phyloP scores from a whole-genome alignment of 176 grass and related monocot species.

The Cenchrus fungigraminus region DNA sequence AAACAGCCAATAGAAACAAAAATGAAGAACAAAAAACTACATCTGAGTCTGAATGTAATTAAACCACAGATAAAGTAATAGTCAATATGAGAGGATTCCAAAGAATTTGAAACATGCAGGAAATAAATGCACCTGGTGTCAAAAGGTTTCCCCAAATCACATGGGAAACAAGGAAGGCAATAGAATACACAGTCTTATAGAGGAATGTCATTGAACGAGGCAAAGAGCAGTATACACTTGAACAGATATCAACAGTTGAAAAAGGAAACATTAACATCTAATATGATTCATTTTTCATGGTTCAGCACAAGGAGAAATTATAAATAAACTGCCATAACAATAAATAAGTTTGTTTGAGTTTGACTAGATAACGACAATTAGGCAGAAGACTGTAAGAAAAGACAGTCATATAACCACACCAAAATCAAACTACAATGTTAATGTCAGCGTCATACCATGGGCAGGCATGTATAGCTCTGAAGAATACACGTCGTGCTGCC shows the following conservation, averaged over 20 bases:
- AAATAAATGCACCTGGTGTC: conserved; percentile 22
- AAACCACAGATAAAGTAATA: conserved; percentile 1
- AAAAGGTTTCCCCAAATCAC: not conserved
- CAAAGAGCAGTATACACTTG: not conserved
- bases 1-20: conserved; percentile 11
- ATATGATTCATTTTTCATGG: not conserved
- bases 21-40: conserved; percentile 31
- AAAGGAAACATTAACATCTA: conserved; percentile 15
- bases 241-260: not conserved
- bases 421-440: conserved; percentile 4
- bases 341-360: not conserved
- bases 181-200: not conserved
- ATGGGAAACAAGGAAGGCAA: not conserved
- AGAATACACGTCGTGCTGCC: conserved; percentile 80
- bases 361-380: not conserved
- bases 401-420: not conserved
- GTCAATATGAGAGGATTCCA: not conserved
- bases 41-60: not conserved
- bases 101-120: not conserved
- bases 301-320: not conserved
- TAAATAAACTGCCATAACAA: not conserved
- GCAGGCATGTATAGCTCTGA: conserved; percentile 98
- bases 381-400: conserved; percentile 1
- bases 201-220: not conserved
- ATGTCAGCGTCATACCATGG: conserved; percentile 67